These are phyloP conservation scores for Cucurbita argyrosperma DNA, from an alignment of 306 rosid species.

Conservation along the genomic window DNA sequence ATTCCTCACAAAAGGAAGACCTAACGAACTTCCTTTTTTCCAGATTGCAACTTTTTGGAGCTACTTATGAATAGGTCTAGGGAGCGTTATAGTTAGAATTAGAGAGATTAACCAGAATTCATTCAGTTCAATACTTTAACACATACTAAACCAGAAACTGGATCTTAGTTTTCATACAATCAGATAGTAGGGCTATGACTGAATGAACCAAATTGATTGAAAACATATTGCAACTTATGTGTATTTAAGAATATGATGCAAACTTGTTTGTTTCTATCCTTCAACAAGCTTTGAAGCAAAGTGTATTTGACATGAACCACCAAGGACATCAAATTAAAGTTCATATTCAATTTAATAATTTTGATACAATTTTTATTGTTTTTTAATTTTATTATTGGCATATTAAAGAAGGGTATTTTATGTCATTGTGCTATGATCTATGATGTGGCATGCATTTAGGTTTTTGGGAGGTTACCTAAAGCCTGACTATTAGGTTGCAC, in stretches of 20 bases:
- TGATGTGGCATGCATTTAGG: too few relatives aligned
- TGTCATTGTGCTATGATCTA: too few relatives aligned
- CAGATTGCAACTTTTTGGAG: neutral
- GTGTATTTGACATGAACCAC: neutral
- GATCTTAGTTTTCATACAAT: neutral
- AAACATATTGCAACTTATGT: neutral
- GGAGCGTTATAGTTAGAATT: neutral
- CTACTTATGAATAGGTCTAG: neutral
- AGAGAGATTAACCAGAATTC: neutral
- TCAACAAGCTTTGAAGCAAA: neutral
- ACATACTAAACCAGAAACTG: neutral
- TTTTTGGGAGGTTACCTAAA: too few relatives aligned
- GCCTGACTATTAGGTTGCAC: too few relatives aligned
- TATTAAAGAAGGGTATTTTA: too few relatives aligned
- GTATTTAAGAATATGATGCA: neutral
- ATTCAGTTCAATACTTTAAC: neutral
- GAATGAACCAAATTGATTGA: neutral
- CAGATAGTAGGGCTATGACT: neutral
- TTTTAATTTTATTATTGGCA: too few relatives aligned
- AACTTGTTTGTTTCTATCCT: neutral
- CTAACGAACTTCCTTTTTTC: neutral
- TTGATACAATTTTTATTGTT: too few relatives aligned
- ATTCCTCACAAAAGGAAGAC: neutral
- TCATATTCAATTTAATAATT: too few relatives aligned
- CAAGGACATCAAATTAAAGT: too few relatives aligned